A percentile compares a stretch with the other conserved stretches of the same genome.
Conservation (phyloP, 805 yeast genomes). For the Brettanomyces naardenensis region DNA sequence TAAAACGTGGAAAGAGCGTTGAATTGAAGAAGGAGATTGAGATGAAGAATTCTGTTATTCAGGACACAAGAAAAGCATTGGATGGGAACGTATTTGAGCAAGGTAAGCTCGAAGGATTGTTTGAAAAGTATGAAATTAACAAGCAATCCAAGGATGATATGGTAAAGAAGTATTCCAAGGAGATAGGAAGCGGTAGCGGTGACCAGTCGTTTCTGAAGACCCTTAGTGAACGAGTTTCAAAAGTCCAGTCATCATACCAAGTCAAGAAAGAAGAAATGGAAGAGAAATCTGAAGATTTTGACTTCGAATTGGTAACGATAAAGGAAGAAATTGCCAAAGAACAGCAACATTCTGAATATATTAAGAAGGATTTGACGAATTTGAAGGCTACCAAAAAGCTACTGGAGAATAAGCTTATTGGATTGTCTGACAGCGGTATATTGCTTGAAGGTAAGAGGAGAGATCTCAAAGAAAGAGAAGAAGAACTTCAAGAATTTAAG, state of each 20-base stretch:
- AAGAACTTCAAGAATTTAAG: constrained; percentile 26
- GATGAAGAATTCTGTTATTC: constrained; percentile 5
- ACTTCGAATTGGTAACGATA: constrained; percentile 11
- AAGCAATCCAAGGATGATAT: constrained; percentile 5
- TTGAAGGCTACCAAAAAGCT: constrained; percentile 28
- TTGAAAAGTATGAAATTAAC: constrained; percentile 17
- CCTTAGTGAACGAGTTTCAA: not conserved
- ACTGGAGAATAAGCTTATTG: constrained; percentile 31
- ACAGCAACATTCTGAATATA: constrained; percentile 34
- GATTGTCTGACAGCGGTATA: constrained; percentile 34
- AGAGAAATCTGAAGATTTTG: constrained; percentile 9
- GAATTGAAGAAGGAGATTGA: constrained; percentile 14
- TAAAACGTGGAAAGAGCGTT: constrained; percentile 18
- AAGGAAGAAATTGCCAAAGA: constrained; percentile 33
- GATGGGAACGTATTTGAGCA: constrained; percentile 36
- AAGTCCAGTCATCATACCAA: constrained; percentile 1
- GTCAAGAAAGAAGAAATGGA: constrained; percentile 3
- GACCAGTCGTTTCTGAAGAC: constrained; percentile 6
- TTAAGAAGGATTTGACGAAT: constrained; percentile 31
- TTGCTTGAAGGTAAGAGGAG: constrained; percentile 38
- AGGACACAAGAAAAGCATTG: constrained; percentile 23
- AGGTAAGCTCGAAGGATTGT: constrained; percentile 42
- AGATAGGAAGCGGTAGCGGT: not conserved
- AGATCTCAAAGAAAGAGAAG: constrained; percentile 31
- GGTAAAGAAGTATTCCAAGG: constrained; percentile 2